Evolutionary conservation across 352 stramenopile species (phyloP).

Genomic region (Pythium grandisporangium): DNA sequence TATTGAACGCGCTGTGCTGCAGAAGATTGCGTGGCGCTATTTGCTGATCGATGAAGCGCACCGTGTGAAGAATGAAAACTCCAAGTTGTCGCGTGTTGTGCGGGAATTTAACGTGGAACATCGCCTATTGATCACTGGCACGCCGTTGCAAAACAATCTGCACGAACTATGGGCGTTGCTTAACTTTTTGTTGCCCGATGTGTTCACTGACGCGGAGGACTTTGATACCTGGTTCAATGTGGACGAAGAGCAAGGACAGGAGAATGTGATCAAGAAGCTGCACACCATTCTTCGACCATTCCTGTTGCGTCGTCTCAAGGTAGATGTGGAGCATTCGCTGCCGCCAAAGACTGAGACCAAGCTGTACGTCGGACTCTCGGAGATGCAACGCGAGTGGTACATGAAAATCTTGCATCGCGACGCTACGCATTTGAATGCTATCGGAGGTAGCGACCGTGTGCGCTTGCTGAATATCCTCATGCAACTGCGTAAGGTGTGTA

Average conservation of each 20-base stretch:
- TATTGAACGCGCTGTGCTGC: constrained; percentile 89
- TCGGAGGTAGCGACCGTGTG: constrained; percentile 94
- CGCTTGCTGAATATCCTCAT: constrained; percentile 98
- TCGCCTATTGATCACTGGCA: constrained; percentile 94
- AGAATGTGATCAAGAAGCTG: constrained; percentile 97
- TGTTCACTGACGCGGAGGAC: constrained; percentile 95
- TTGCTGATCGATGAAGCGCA: constrained; percentile 98
- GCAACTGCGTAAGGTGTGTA: constrained; percentile 98
- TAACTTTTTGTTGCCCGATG: constrained; percentile 96
- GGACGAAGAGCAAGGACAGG: constrained; percentile 91
- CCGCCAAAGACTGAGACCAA: constrained; percentile 99
- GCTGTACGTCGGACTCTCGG: constrained; percentile 95
- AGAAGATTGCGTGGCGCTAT: constrained; percentile 96
- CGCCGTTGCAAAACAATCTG: constrained; percentile 99
- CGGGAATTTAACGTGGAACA: constrained; percentile 92
- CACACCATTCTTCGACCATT: constrained; percentile 98
- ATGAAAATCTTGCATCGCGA: constrained; percentile 95
- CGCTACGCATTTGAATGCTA: constrained; percentile 93
- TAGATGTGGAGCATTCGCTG: constrained; percentile 95
- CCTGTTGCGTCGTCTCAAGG: constrained; percentile 97
- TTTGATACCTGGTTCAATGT: constrained; percentile 99
- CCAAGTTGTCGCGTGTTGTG: constrained; percentile 81
- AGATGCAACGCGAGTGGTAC: constrained; percentile 98
- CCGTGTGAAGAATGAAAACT: constrained; percentile 97
- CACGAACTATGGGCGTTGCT: constrained; percentile 99